phyloP scores from a whole-genome alignment of 495 filamentous ascomycete species.

The Daldinia vernicosa region DNA sequence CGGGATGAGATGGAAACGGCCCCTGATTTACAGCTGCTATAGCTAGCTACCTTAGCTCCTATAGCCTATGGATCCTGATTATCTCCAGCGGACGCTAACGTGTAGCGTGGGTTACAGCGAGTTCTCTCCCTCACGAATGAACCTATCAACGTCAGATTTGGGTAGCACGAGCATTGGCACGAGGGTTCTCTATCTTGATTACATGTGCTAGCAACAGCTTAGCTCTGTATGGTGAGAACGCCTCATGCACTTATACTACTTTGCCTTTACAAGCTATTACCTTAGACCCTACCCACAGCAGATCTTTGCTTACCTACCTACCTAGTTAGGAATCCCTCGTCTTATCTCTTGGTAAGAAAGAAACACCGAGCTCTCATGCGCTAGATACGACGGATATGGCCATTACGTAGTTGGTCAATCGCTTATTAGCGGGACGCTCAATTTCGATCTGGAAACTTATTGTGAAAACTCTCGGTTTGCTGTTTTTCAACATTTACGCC shows the following conservation, averaged over 20 bases:
- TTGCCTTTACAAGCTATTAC: conserved; percentile 13
- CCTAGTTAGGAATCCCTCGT: conserved; percentile 27
- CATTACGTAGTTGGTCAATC: conserved; percentile 20
- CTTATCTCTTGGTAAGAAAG: conserved; percentile 19
- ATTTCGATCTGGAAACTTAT: neutral
- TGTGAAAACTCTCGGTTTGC: conserved; percentile 1
- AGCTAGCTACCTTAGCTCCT: neutral
- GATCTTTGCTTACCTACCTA: conserved; percentile 22
- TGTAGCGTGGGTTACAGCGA: conserved; percentile 24
- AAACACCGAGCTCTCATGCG: conserved; percentile 2
- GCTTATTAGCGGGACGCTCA: neutral
- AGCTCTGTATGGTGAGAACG: conserved; percentile 17
- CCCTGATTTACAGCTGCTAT: neutral
- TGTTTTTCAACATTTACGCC: neutral
- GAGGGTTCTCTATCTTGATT: conserved; percentile 7
- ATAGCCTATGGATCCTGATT: conserved; percentile 10
- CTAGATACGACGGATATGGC: neutral
- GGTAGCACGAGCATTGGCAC: conserved; percentile 23
- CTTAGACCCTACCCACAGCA: neutral
- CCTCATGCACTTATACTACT: conserved; percentile 5
- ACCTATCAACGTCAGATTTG: conserved; percentile 23
- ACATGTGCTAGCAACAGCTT: neutral
- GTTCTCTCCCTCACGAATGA: neutral
- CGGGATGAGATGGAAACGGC: neutral
- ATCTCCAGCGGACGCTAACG: conserved; percentile 3